phyloP scores from a whole-genome alignment of 352 stramenopile species.

The Elongisporangium undulatum region DNA sequence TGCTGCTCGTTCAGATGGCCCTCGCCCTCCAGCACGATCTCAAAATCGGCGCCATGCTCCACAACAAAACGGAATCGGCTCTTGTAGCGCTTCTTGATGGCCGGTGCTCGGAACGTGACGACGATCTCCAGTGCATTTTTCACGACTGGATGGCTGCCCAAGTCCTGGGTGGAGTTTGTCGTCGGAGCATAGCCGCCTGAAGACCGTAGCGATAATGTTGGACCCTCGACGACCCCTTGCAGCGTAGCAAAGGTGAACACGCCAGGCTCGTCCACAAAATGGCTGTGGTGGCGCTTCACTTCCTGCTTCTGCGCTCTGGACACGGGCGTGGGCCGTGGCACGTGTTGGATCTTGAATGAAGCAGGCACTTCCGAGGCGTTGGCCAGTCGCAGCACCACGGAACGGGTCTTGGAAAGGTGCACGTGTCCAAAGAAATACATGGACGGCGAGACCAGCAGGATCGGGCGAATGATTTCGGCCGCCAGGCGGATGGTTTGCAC shows the following conservation, averaged over 20 bases:
- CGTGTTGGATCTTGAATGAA: conserved; percentile 46
- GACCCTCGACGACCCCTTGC: conserved; percentile 39
- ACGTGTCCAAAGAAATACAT: conserved; percentile 64
- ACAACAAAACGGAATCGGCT: conserved; percentile 71
- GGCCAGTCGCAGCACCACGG: conserved; percentile 39
- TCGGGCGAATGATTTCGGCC: conserved; percentile 40
- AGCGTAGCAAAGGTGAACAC: conserved; percentile 55
- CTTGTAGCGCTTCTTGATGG: conserved; percentile 36
- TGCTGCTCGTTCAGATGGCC: conserved; percentile 56
- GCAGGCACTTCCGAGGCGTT: conserved; percentile 67
- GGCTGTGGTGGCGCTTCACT: conserved; percentile 37
- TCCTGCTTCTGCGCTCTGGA: conserved; percentile 58
- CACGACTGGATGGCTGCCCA: conserved; percentile 27
- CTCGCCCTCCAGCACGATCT: conserved; percentile 66
- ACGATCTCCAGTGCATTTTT: conserved; percentile 33
- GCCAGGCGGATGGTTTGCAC: conserved; percentile 54
- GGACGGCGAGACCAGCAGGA: conserved; percentile 58
- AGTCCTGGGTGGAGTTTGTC: conserved; percentile 31
- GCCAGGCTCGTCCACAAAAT: conserved; percentile 47
- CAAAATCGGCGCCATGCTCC: conserved; percentile 50
- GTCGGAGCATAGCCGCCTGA: conserved; percentile 33
- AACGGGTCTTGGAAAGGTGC: conserved; percentile 37
- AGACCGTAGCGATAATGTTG: conserved; percentile 53
- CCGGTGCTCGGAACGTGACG: conserved; percentile 44
- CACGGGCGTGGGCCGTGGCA: conserved; percentile 42